Base-by-base conservation (phyloP, 768 basidiomycete genomes). In the Amanita rubescens region DNA sequence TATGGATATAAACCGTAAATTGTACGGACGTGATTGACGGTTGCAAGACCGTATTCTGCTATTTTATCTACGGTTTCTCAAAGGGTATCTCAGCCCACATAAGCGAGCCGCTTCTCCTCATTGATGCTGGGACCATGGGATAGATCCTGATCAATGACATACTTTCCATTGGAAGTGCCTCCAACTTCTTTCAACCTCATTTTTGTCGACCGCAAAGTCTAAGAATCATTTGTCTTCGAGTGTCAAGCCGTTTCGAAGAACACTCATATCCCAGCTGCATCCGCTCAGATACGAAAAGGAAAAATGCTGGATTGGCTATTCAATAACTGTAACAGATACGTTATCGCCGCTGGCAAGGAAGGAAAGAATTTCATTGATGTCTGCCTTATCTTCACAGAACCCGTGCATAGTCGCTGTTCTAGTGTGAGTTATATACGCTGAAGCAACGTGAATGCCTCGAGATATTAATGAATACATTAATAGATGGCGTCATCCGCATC, bases 301-400 rank as follows among this genome's bases (percentile, higher is more conserved):
- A 85, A n/a, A n/a, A n/a, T n/a, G n/a, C n/a, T n/a, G n/a, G n/a
- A n/a, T 82, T 17, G 69, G 66, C 22, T 85, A 72, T 62, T 85
- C 83, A 57, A 76, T 55, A 1, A n/a, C n/a, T n/a, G n/a, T n/a
- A n/a, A n/a, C n/a, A 46, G 71, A 69, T 51, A 72, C 69, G 49
- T 68, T 63, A 49, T 71, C 68, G 0, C 69, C 70, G 5, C 62
- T 65, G 9, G 82, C 82, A 58, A 85, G 84, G 59, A 76, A 73
- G 0, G 72, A 63, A 43, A 84, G 61, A 19, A 85, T 65, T 2
- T 57, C 63, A n/a, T 75, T 64, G 14, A 74, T 44, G 48, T 71
- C 60, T 53, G 69, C 67, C 35, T 79, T 71, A 25, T 63, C 55
- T 7, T 81, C 60, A 63, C 82, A 83, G 55, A 86, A 76, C 3